Conservation (phyloP, 2,329 filamentous ascomycete species). For the Paracorniculantispora psalliotae region DNA sequence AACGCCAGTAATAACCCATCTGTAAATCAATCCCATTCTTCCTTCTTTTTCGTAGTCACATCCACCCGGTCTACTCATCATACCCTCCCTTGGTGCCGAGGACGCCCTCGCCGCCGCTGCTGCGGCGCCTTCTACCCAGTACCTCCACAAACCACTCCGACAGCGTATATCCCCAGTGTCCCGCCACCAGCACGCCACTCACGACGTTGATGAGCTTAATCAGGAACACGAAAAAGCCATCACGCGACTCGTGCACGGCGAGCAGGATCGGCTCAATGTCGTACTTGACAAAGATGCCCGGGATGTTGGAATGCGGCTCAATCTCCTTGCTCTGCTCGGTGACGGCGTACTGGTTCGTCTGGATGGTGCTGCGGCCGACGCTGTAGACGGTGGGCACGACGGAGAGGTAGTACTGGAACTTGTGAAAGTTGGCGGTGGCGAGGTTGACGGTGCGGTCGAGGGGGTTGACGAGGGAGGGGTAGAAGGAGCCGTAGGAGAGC, state of each 20-base stretch:
- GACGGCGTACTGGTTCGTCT: slow-evolving; percentile 97
- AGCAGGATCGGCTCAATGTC: slow-evolving; percentile 95
- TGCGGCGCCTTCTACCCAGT: slow-evolving; percentile 43
- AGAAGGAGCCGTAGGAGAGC: slow-evolving; percentile 94
- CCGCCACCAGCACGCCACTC: slow-evolving; percentile 84
- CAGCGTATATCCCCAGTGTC: slow-evolving; percentile 88
- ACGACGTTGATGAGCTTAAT: slow-evolving; percentile 87
- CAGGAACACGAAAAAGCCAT: slow-evolving; percentile 67
- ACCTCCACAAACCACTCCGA: slow-evolving; percentile 66
- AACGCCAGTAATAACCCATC: neutral
- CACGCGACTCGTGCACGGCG: slow-evolving; percentile 75
- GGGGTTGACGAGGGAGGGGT: slow-evolving; percentile 87
- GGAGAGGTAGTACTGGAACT: slow-evolving; percentile 96
- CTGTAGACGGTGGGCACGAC: slow-evolving; percentile 93
- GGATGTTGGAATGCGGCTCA: slow-evolving; percentile 60
- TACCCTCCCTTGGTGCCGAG: slow-evolving; percentile 43
- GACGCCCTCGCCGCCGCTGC: slow-evolving; percentile 42
- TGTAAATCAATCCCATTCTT: neutral
- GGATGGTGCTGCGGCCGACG: slow-evolving; percentile 61
- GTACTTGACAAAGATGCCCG: slow-evolving; percentile 97
- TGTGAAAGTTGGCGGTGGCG: slow-evolving; percentile 77
- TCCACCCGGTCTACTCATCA: slow-evolving; percentile 17
- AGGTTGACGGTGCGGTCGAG: slow-evolving; percentile 84
- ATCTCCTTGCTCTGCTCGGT: slow-evolving; percentile 77
- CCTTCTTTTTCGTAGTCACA: too few relatives aligned